phyloP scores from a whole-genome alignment of 345 rosid genomes.

The Eucalyptus curtisii region DNA sequence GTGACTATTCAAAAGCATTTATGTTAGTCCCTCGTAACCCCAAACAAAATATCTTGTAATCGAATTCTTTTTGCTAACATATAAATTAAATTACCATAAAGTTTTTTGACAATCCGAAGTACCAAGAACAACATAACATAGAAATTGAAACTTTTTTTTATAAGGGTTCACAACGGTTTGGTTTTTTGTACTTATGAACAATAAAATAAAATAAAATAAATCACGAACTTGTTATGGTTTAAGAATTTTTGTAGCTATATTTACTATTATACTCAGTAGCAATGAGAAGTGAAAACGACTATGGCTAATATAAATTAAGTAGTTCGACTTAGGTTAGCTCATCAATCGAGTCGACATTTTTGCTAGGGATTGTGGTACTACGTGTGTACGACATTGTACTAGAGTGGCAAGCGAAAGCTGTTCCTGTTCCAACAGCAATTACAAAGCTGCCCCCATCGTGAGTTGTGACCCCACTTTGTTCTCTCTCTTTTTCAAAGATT shows the following conservation, averaged over 20 bases:
- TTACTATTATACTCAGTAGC: not conserved
- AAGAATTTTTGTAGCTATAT: not conserved
- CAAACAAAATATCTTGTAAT: not conserved
- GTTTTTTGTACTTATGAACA: not conserved
- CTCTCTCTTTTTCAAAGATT: not conserved
- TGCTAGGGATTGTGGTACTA: not conserved
- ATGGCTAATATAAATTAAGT: not conserved
- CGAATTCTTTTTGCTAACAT: not conserved
- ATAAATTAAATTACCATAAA: not conserved
- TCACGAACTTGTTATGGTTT: not conserved
- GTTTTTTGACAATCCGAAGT: not conserved
- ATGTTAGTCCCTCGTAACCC: not conserved
- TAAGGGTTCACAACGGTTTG: rapidly evolving
- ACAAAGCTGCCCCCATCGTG: not conserved
- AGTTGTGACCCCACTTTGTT: not conserved
- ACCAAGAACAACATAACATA: not conserved
- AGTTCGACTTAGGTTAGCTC: not conserved
- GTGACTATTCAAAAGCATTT: not conserved
- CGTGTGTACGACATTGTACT: not conserved
- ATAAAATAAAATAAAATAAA: not conserved
- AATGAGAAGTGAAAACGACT: not conserved
- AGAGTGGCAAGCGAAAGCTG: not conserved
- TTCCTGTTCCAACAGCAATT: not conserved
- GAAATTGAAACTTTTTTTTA: not conserved
- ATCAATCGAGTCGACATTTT: not conserved